Evolutionary conservation across 139 green algal species (phyloP).

Genomic region (Chlamydomonas sp.): DNA sequence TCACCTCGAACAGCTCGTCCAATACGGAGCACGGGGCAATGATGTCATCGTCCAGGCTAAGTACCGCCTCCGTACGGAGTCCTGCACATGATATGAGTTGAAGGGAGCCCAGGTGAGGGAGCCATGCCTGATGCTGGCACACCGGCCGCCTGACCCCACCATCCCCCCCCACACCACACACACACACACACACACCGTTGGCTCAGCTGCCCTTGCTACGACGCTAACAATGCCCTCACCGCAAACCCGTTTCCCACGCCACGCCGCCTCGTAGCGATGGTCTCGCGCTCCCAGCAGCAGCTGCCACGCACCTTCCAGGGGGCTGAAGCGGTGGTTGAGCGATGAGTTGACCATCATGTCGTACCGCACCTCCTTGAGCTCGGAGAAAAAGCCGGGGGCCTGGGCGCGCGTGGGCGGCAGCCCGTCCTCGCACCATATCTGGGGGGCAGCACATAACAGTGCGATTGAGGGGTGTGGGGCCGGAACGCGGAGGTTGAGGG

Average conservation of each 20-base stretch:
- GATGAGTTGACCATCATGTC: constrained; percentile 50
- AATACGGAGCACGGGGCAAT: constrained; percentile 55
- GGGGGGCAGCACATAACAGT: background rate
- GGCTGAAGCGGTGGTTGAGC: constrained; percentile 61
- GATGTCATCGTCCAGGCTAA: constrained; percentile 77
- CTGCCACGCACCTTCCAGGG: constrained; percentile 34
- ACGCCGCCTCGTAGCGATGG: too few relatives aligned
- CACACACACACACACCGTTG: too few relatives aligned
- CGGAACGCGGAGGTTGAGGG: too few relatives aligned
- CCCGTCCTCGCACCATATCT: constrained; percentile 59
- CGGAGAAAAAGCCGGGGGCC: constrained; percentile 30
- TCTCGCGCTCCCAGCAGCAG: too few relatives aligned
- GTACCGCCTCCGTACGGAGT: constrained; percentile 63
- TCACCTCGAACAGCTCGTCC: constrained; percentile 56
- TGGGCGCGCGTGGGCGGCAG: constrained; percentile 29
- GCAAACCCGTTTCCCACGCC: too few relatives aligned
- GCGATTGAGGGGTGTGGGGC: too few relatives aligned
- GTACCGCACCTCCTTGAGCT: constrained; percentile 50
- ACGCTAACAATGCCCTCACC: too few relatives aligned
- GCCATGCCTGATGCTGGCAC: background rate
- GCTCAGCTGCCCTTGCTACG: too few relatives aligned
- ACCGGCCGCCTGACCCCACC: background rate
- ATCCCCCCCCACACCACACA: background rate
- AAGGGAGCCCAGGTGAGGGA: background rate
- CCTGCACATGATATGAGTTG: constrained; percentile 2